Percentiles rank a stretch among this genome's conserved stretches.
Conservation (phyloP, 345 rosid genomes). For the Capsella bursapastoris region DNA sequence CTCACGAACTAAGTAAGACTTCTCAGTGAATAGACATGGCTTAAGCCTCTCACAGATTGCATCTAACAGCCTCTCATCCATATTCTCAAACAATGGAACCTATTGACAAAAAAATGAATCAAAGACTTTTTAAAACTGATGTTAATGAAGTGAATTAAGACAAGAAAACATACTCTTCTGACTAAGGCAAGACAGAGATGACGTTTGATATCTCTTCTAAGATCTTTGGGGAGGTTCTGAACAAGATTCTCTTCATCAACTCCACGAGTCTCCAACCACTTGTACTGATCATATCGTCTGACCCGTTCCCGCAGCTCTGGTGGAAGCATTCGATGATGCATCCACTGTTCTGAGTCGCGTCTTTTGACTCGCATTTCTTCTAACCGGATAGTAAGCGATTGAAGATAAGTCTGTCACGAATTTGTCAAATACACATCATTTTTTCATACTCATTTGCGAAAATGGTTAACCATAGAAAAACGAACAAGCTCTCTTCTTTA, state of each 20-base stretch:
- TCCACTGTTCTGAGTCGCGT: constrained; percentile 99
- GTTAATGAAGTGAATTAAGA: not conserved
- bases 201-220: constrained; percentile 93
- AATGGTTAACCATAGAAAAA: not conserved
- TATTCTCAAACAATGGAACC: constrained; percentile 92
- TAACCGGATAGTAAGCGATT: constrained; percentile 90
- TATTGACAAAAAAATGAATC: constrained; percentile 17
- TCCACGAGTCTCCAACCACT: constrained; percentile 97
- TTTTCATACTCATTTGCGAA: not conserved
- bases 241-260: constrained; percentile 92
- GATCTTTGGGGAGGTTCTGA: constrained; percentile 91
- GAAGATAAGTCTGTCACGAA: constrained; percentile 86
- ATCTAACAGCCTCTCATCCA: constrained; percentile 95
- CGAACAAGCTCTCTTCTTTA: constrained; percentile 36
- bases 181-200: constrained; percentile 95
- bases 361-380: constrained; percentile 99
- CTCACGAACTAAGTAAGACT: constrained; percentile 86
- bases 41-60: constrained; percentile 93
- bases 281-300: constrained; percentile 93
- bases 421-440: constrained; percentile 9
- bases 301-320: constrained; percentile 86
- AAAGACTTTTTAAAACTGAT: not conserved
- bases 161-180: constrained; percentile 68
- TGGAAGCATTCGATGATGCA: constrained; percentile 99
- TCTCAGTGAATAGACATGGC: constrained; percentile 83